phyloP scores from a whole-genome alignment of 495 filamentous ascomycete species.

The Penicillium diatomitis region DNA sequence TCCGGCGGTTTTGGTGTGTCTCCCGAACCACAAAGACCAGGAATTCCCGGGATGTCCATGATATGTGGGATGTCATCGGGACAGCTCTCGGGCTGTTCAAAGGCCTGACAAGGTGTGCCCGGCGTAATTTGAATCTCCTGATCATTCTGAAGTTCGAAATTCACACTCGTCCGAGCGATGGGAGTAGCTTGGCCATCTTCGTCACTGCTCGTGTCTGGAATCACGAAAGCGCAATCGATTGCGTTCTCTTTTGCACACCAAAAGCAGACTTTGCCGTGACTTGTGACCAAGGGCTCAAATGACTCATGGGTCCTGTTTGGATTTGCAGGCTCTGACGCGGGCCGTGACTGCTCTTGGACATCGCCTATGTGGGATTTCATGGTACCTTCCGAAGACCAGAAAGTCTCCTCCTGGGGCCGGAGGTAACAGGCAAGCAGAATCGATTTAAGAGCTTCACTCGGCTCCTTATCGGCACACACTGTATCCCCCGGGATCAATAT shows the following conservation, averaged over 20 bases:
- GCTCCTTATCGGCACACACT: background rate
- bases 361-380: background rate
- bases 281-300: background rate
- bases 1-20: constrained; percentile 10
- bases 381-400: too few species aligned
- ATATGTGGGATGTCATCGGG: too few species aligned
- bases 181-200: background rate
- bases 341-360: too few species aligned
- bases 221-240: background rate
- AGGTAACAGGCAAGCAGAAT: background rate
- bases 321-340: too few species aligned
- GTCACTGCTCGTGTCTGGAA: too few species aligned
- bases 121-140: too few species aligned
- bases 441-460: background rate
- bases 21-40: background rate
- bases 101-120: too few species aligned
- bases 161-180: too few species aligned
- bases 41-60: background rate
- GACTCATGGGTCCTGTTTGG: background rate
- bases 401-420: background rate
- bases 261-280: constrained; percentile 14
- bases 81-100: too few species aligned
- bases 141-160: too few species aligned
- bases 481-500: background rate
- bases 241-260: constrained; percentile 9